Percentiles rank a stretch among this genome's conserved stretches.
phyloP scores from a whole-genome alignment of 1,139 yeast species.

The Pneumocystis carinii region DNA sequence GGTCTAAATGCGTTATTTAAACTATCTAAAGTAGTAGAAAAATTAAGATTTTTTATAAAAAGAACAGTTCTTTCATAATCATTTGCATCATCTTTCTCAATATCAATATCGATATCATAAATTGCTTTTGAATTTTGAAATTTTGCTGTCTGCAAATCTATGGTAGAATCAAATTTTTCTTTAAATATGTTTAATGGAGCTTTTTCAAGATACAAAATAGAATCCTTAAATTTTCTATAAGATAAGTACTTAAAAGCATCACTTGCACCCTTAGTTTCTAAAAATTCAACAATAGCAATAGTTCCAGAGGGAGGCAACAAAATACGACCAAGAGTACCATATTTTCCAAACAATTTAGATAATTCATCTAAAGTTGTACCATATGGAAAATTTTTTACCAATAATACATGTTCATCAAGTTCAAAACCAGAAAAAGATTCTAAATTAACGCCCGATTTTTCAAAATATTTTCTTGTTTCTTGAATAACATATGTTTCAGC shows the following conservation, averaged over 20 bases:
- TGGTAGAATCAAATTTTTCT: slow-evolving; percentile 23
- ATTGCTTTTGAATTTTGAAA: slow-evolving; percentile 24
- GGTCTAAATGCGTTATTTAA: slow-evolving; percentile 50
- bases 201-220: slow-evolving; percentile 77
- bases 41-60: slow-evolving; percentile 83
- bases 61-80: slow-evolving; percentile 71
- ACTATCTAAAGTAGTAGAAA: slow-evolving; percentile 50
- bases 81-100: slow-evolving; percentile 31
- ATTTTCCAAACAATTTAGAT: slow-evolving; percentile 62
- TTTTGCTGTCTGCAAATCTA: slow-evolving; percentile 24
- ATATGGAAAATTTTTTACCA: slow-evolving; percentile 79
- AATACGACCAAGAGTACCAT: slow-evolving; percentile 65
- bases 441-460: slow-evolving; percentile 70
- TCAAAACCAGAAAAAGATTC: slow-evolving; percentile 46
- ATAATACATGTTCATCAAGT: slow-evolving; percentile 67
- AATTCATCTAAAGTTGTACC: slow-evolving; percentile 71
- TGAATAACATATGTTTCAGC: slow-evolving; percentile 96
- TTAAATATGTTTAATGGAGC: slow-evolving; percentile 74
- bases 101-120: slow-evolving; percentile 18
- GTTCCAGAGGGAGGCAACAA: slow-evolving; percentile 96
- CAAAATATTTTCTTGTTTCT: slow-evolving; percentile 77
- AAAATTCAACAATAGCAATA: slow-evolving; percentile 84
- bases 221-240: slow-evolving; percentile 70
- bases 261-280: slow-evolving; percentile 72
- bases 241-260: slow-evolving; percentile 80